A percentile compares a stretch with the other conserved stretches of the same genome.
Conservation (phyloP, 495 filamentous ascomycete genomes). For the Annulohypoxylon moriforme region DNA sequence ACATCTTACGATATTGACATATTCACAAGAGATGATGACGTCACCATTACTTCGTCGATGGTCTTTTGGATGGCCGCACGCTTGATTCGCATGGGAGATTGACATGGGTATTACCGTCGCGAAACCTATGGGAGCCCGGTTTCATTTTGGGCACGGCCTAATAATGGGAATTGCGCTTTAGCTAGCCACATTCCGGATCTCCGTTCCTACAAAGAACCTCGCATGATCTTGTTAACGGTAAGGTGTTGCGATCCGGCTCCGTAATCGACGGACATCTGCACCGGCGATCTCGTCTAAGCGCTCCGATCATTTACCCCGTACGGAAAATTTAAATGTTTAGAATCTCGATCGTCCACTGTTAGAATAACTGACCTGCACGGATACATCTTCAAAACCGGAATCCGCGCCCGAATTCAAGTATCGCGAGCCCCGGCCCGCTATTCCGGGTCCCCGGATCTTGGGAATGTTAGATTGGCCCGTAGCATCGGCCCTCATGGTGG, state of each 20-base stretch:
- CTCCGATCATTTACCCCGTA: background rate
- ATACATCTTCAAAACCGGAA: background rate
- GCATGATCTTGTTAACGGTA: background rate
- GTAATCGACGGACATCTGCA: background rate
- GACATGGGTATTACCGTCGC: background rate
- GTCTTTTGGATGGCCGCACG: background rate
- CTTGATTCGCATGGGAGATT: background rate
- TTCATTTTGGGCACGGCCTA: background rate
- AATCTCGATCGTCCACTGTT: background rate
- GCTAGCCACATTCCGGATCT: background rate
- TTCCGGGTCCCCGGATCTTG: background rate
- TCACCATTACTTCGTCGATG: background rate
- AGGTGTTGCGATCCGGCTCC: background rate
- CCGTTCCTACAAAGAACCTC: background rate
- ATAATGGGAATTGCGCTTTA: background rate
- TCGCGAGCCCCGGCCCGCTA: background rate
- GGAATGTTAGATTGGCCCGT: background rate
- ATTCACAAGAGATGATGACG: background rate
- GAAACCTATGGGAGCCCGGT: background rate
- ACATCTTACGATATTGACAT: background rate
- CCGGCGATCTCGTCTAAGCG: slow-evolving; percentile 1
- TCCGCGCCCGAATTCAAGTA: background rate
- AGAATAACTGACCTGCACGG: background rate
- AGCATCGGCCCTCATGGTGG: background rate
- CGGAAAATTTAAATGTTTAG: too few species aligned